Evolutionary conservation across 2,329 filamentous ascomycete genomes (phyloP).

Genomic region (Mycocentrospora acerina): DNA sequence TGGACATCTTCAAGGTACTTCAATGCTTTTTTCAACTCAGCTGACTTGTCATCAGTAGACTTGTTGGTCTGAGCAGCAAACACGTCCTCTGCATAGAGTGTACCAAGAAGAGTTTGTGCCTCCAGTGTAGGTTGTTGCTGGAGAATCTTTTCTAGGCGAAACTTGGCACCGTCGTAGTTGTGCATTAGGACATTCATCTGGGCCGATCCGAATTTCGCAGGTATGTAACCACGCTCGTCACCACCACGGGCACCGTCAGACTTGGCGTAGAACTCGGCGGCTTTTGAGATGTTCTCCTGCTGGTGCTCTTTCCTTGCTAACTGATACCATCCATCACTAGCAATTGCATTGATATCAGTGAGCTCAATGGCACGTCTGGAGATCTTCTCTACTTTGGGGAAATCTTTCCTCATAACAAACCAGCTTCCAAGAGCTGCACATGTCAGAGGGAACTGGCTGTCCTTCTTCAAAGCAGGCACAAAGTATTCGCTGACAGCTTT

Average conservation of each 20-base stretch:
- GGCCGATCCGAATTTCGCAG: constrained; percentile 90
- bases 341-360: constrained; percentile 94
- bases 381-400: constrained; percentile 79
- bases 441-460: constrained; percentile 86
- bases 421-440: constrained; percentile 89
- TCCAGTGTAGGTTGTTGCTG: constrained; percentile 82
- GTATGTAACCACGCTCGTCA: constrained; percentile 84
- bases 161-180: constrained; percentile 88
- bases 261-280: constrained; percentile 82
- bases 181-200: constrained; percentile 84
- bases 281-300: constrained; percentile 70
- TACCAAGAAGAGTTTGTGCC: constrained; percentile 88
- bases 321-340: constrained; percentile 96
- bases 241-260: constrained; percentile 91
- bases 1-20: constrained; percentile 81
- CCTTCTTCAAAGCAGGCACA: constrained; percentile 88
- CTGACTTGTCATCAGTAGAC: constrained; percentile 81
- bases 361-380: constrained; percentile 92
- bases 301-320: constrained; percentile 90
- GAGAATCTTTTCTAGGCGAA: constrained; percentile 90
- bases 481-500: constrained; percentile 94
- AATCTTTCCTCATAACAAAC: constrained; percentile 80
- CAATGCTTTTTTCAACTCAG: constrained; percentile 84
- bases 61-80: constrained; percentile 74
- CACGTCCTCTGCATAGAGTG: constrained; percentile 90